phyloP scores from a whole-genome alignment of 139 green algal genomes.

The Picocystis salinarum region DNA sequence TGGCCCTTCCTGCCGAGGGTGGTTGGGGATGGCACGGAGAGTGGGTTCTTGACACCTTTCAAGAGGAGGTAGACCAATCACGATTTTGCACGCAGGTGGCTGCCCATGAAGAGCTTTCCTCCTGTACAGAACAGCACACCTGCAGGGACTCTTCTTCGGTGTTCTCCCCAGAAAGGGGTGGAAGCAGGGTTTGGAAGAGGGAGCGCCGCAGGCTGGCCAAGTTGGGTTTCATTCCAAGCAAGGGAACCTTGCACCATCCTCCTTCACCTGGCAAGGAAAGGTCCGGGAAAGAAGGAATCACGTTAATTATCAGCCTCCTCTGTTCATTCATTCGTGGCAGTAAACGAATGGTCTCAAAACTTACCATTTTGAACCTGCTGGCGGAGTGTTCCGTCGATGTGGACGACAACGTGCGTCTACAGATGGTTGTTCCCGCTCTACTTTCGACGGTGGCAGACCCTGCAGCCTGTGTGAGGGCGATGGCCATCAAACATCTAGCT shows the following conservation, averaged over 20 bases:
- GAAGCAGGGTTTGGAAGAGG: too few relatives aligned
- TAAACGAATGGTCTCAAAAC: conserved; percentile 35
- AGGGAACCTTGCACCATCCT: too few relatives aligned
- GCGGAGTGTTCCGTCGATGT: conserved; percentile 19
- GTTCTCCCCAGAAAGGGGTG: too few relatives aligned
- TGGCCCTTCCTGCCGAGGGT: conserved; percentile 14
- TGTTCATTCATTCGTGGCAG: conserved; percentile 58
- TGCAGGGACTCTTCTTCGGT: too few relatives aligned
- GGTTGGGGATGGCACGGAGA: conserved; percentile 29
- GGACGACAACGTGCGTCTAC: conserved; percentile 55
- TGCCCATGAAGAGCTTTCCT: too few relatives aligned
- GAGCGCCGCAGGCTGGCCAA: too few relatives aligned
- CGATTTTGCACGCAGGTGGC: too few relatives aligned
- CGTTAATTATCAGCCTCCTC: conserved; percentile 53
- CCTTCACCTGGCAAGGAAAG: too few relatives aligned
- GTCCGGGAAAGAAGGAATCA: conserved; percentile 24
- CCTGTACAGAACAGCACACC: too few relatives aligned
- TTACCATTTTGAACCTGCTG: conserved; percentile 39
- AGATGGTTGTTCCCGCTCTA: conserved; percentile 66
- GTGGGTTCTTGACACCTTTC: too few relatives aligned
- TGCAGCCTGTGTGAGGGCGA: conserved; percentile 12
- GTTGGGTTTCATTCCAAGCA: too few relatives aligned
- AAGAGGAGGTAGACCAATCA: too few relatives aligned
- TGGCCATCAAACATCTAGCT: conserved; percentile 17
- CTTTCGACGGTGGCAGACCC: conserved; percentile 36